phyloP scores from a whole-genome alignment of 1,284 basidiomycete species.

The Malassezia slooffiae region DNA sequence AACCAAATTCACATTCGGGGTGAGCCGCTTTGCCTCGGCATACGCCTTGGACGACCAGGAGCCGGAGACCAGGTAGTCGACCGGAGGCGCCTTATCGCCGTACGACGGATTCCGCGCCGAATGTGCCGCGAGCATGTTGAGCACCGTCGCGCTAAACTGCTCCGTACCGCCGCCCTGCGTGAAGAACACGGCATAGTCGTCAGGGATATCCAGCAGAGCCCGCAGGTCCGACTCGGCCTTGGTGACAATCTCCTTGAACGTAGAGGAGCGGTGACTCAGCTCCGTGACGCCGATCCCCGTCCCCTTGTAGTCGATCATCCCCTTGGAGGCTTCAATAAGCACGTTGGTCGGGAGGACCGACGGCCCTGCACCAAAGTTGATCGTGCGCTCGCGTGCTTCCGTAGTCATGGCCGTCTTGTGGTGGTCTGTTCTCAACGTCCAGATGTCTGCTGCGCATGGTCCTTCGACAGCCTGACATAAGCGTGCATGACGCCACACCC shows the following conservation, averaged over 20 bases:
- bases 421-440: background rate
- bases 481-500: no score
- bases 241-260: slow-evolving; percentile 36
- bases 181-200: slow-evolving; percentile 40
- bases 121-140: slow-evolving; percentile 40
- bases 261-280: slow-evolving; percentile 40
- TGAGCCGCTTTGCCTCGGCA: slow-evolving; percentile 37
- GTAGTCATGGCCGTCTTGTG: background rate
- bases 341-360: slow-evolving; percentile 39
- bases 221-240: slow-evolving; percentile 40
- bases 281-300: slow-evolving; percentile 44
- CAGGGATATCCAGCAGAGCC: slow-evolving; percentile 29
- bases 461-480: background rate
- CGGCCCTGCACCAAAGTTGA: slow-evolving; percentile 45
- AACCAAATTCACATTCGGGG: slow-evolving; percentile 27
- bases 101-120: slow-evolving; percentile 34
- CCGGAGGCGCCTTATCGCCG: slow-evolving; percentile 26
- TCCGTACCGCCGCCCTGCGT: slow-evolving; percentile 44
- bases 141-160: slow-evolving; percentile 40
- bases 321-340: slow-evolving; percentile 39
- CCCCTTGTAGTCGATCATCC: slow-evolving; percentile 35
- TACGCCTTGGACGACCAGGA: slow-evolving; percentile 40
- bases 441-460: no score
- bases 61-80: slow-evolving; percentile 43
- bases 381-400: slow-evolving; percentile 24